Percentiles rank a stretch among this genome's conserved stretches.
Conservation (phyloP, 192 early-diverging fungal genomes). For the Backusella australiensis region DNA sequence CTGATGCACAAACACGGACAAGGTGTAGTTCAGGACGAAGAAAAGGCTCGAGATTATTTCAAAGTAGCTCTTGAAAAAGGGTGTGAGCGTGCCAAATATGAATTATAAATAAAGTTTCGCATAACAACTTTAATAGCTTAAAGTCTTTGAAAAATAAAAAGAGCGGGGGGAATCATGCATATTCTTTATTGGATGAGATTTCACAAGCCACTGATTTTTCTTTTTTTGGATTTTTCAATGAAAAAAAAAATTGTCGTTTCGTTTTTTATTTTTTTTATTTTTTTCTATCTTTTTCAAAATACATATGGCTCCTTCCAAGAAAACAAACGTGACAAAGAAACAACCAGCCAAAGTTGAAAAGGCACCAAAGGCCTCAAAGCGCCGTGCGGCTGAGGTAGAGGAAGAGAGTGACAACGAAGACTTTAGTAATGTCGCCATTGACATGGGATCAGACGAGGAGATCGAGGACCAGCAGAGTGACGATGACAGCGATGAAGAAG, state of each 20-base stretch:
- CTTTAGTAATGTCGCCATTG: constrained; percentile 48
- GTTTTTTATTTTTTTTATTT: not conserved
- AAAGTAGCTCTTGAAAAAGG: too few species aligned
- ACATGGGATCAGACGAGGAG: constrained; percentile 55
- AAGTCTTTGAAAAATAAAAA: too few species aligned
- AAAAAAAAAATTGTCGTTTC: not conserved
- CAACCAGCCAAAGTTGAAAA: not conserved
- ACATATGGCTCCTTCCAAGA: not conserved
- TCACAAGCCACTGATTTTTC: not conserved
- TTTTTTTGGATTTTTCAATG: not conserved
- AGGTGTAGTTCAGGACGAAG: too few species aligned
- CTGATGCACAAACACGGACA: too few species aligned
- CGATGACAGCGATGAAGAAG: constrained; percentile 44
- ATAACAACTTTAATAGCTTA: not conserved
- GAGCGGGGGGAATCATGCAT: not conserved
- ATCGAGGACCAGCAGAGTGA: constrained; percentile 29
- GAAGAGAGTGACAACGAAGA: constrained; percentile 37
- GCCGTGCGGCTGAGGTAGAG: not conserved
- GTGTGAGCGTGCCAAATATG: too few species aligned
- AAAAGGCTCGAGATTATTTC: too few species aligned
- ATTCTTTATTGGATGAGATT: not conserved
- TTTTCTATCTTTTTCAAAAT: not conserved
- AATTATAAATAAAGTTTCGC: too few species aligned
- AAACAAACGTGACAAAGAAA: not conserved
- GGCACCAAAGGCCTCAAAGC: not conserved